Conservation (phyloP, 1,139 yeast species). For the Kazachstania sp. region DNA sequence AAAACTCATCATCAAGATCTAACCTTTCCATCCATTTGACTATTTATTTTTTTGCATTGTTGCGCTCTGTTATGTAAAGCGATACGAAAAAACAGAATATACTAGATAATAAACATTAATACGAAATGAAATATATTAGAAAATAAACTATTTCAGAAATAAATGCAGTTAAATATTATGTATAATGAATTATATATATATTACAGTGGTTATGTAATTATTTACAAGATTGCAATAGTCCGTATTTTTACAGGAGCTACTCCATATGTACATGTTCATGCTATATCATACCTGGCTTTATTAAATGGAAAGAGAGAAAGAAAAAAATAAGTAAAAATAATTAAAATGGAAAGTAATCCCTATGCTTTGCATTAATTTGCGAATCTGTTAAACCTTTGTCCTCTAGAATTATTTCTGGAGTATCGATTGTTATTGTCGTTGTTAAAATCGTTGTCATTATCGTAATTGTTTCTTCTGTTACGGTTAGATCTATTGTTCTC, state of each 20-base stretch:
- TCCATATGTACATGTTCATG: no score
- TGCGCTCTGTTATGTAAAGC: no score
- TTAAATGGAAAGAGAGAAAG: neutral
- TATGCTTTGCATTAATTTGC: neutral
- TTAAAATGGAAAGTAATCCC: no score
- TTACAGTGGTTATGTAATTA: neutral
- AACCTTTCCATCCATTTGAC: no score
- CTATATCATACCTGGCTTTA: no score
- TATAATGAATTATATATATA: neutral
- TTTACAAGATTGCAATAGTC: neutral
- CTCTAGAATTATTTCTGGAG: constrained; percentile 2
- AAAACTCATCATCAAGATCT: no score
- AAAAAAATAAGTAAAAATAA: neutral
- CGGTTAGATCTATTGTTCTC: neutral
- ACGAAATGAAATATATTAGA: neutral
- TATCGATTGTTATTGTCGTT: neutral
- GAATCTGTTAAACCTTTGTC: constrained; percentile 1
- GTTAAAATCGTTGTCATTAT: neutral
- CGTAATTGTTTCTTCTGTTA: neutral
- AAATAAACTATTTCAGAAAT: neutral
- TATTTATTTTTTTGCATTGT: no score
- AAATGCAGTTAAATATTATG: neutral
- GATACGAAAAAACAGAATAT: neutral
- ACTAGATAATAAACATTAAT: no score
- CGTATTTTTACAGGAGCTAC: no score